A percentile compares a stretch with the other conserved stretches of the same genome.
phyloP scores from a whole-genome alignment of 176 grass and related monocot genomes.

The Oropetium thomaeum region DNA sequence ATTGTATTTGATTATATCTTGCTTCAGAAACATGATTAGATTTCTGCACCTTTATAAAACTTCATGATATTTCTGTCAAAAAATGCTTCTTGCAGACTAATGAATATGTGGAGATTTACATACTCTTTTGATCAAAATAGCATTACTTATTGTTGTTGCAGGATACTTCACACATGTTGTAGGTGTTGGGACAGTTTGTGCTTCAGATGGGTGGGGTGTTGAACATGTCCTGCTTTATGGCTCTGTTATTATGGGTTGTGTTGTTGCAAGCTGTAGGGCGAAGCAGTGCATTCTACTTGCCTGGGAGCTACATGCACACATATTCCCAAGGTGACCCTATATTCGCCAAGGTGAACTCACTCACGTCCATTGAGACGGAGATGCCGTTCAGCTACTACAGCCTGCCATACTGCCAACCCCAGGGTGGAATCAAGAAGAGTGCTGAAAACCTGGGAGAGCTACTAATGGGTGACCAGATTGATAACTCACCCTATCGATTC shows the following conservation, averaged over 20 bases:
- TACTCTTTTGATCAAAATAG: neutral
- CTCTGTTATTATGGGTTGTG: slow-evolving; percentile 18
- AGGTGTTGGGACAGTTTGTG: slow-evolving; percentile 9
- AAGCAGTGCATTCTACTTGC: slow-evolving; percentile 68
- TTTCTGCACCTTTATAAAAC: neutral
- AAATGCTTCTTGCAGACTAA: neutral
- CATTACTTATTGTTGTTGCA: slow-evolving; percentile 10
- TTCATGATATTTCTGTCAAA: neutral
- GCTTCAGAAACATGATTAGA: neutral
- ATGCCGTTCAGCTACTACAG: slow-evolving; percentile 83
- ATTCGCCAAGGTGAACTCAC: slow-evolving; percentile 74
- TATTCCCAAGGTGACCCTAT: slow-evolving; percentile 54
- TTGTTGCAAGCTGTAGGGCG: slow-evolving; percentile 31
- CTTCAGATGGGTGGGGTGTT: slow-evolving; percentile 28
- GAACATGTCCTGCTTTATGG: neutral
- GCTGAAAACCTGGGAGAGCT: slow-evolving; percentile 88
- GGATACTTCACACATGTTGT: slow-evolving; percentile 33
- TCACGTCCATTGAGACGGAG: slow-evolving; percentile 86
- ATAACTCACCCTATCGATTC: slow-evolving; percentile 79
- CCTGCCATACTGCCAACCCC: slow-evolving; percentile 65
- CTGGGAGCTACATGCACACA: slow-evolving; percentile 89
- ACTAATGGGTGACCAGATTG: slow-evolving; percentile 90
- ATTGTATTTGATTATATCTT: slow-evolving; percentile 1
- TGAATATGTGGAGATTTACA: neutral
- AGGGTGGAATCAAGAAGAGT: slow-evolving; percentile 77